A percentile compares a stretch with the other conserved stretches of the same genome.
Evolutionary conservation across 768 basidiomycete species (phyloP).

Genomic region (Leucosporidium scottii): DNA sequence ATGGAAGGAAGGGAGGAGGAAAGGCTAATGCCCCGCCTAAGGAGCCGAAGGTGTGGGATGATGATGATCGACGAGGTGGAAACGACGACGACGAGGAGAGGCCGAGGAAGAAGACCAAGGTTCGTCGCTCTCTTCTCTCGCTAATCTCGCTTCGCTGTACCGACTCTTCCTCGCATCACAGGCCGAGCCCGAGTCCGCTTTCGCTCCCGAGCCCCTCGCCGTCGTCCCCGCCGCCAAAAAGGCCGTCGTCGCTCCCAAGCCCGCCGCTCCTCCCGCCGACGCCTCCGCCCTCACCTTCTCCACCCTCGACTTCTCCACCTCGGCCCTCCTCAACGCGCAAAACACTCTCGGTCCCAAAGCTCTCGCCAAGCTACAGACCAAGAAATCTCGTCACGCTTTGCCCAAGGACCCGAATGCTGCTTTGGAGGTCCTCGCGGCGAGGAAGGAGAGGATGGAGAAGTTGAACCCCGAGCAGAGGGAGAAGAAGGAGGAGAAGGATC

Average conservation of each 20-base stretch:
- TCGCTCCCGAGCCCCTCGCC: conserved; percentile 10
- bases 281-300: conserved; percentile 56
- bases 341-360: conserved; percentile 27
- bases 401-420: conserved; percentile 79
- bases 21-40: conserved; percentile 25
- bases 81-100: conserved; percentile 41
- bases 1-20: conserved; percentile 32
- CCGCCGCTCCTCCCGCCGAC: conserved; percentile 55
- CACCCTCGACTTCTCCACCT: conserved; percentile 50
- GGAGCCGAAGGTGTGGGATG: neutral
- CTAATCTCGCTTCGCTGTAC: too few relatives aligned
- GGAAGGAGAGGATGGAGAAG: conserved; percentile 66
- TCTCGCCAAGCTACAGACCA: conserved; percentile 36
- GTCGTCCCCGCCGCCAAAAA: conserved; percentile 39
- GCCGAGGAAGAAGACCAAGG: conserved; percentile 42
- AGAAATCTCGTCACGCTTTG: conserved; percentile 55
- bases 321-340: conserved; percentile 24
- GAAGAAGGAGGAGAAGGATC: conserved; percentile 67
- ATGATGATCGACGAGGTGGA: conserved; percentile 40
- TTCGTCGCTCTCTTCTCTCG: conserved; percentile 1
- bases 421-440: conserved; percentile 65
- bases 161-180: conserved; percentile 7
- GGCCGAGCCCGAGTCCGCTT: conserved; percentile 22
- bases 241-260: conserved; percentile 39
- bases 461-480: conserved; percentile 79